Base-by-base conservation (phyloP, 1,139 yeast species). In the Arxiozyma heterogenica region DNA sequence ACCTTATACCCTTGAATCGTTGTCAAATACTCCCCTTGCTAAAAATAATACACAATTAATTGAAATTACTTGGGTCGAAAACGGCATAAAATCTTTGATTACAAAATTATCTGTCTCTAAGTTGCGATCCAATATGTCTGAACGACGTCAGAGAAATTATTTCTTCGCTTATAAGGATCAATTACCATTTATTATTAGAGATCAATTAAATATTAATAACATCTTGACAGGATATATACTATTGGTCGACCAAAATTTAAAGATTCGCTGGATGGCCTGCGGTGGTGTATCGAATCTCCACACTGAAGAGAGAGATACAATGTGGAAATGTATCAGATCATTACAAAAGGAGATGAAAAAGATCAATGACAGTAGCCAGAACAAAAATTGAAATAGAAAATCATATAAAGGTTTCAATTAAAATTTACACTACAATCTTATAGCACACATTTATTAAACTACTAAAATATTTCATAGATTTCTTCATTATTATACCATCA, bases 201-300 rank as follows among this genome's bases (percentile, higher is more conserved):
- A 83, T 54, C 71, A 79, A 23, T 72, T 93, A 46, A 73, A 79
- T 53, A 80, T 93, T 60, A 84, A 83, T 57, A 93, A 93, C 67
- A 78, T 81, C 49, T 86, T 86, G 61, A 81, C 95, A 0, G 98
- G 98, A 0, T 91, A 88, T 66, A 74, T 89, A 11, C 86, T 89
- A 62, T 73, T 93, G 20, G 76, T 93, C 42, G 98, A 93, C 64
- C 74, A 75, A 20, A 74, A 81, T 18, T 85, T 87, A 53, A 83
- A 79, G 62, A 83, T 93, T 51, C 76, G 98, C 63, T 93, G 98
- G 98, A 93, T 91, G 18, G 88, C 91, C 1, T 82, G 95, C 64
- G 98, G 98, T 1, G 79, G 77, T 51, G 85, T 96, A 8, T 38
- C 45, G 3, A 43, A 51, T 3, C n/a, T 50, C 11, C 7, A 20